phyloP scores from a whole-genome alignment of 1,284 basidiomycete species.

The Pyrrhoderma noxium region DNA sequence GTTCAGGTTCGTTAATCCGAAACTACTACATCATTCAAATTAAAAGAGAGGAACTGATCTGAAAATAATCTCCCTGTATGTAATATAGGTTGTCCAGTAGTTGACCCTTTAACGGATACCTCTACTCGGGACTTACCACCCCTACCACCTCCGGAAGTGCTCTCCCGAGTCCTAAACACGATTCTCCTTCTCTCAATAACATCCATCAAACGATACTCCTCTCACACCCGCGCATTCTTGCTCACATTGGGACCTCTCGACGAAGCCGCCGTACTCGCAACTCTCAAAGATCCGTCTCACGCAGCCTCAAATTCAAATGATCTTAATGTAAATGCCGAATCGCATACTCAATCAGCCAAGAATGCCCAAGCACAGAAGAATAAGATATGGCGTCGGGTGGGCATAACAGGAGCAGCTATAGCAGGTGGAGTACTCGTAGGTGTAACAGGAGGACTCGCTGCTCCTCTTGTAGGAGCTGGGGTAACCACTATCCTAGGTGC shows the following conservation, averaged over 20 bases:
- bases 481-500: slow-evolving; percentile 42
- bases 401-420: slow-evolving; percentile 47
- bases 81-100: slow-evolving; percentile 32
- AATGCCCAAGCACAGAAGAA: slow-evolving; percentile 32
- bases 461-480: slow-evolving; percentile 50
- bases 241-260: slow-evolving; percentile 30
- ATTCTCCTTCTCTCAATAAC: slow-evolving; percentile 47
- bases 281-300: slow-evolving; percentile 42
- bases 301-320: no score
- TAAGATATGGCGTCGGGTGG: slow-evolving; percentile 36
- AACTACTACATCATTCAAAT: neutral
- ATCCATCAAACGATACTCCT: slow-evolving; percentile 42
- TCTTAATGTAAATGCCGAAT: slow-evolving; percentile 36
- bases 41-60: no score
- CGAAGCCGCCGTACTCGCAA: slow-evolving; percentile 38
- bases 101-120: slow-evolving; percentile 39
- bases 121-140: slow-evolving; percentile 35
- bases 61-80: neutral
- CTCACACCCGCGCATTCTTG: slow-evolving; percentile 46
- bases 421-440: slow-evolving; percentile 51
- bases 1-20: slow-evolving; percentile 29
- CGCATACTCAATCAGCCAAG: slow-evolving; percentile 30
- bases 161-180: slow-evolving; percentile 38
- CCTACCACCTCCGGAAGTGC: slow-evolving; percentile 31
- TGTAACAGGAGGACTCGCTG: slow-evolving; percentile 49